Percentiles rank a stretch among this genome's conserved stretches.
These are phyloP conservation scores for Paramyrothecium sp. DNA, from an alignment of 2,329 filamentous ascomycete species.

Conservation along the genomic window DNA sequence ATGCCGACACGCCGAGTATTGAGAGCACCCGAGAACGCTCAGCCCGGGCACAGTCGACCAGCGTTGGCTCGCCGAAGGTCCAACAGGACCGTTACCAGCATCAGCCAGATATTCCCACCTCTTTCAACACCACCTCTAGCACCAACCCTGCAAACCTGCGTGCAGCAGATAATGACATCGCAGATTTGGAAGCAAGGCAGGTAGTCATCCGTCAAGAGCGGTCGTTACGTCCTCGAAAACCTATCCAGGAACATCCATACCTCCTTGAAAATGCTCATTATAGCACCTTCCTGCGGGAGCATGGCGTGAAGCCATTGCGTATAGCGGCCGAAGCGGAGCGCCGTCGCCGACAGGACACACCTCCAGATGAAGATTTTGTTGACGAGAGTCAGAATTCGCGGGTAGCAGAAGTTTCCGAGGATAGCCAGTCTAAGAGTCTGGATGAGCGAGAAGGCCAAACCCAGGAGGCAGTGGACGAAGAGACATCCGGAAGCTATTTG, in stretches of 20 bases:
- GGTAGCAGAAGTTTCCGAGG: slow-evolving; percentile 27
- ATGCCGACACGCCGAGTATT: background rate
- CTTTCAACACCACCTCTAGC: background rate
- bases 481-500: background rate
- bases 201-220: slow-evolving; percentile 37
- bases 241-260: slow-evolving; percentile 61
- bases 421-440: slow-evolving; percentile 28
- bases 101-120: too few species aligned
- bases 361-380: slow-evolving; percentile 50
- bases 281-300: slow-evolving; percentile 49
- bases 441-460: slow-evolving; percentile 11
- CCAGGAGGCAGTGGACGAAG: background rate
- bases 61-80: background rate
- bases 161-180: slow-evolving; percentile 9
- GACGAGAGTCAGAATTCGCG: slow-evolving; percentile 47
- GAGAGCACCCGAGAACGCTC: too few species aligned
- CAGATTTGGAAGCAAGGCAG: slow-evolving; percentile 21
- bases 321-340: slow-evolving; percentile 31
- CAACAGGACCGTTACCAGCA: slow-evolving; percentile 5
- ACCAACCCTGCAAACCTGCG: background rate
- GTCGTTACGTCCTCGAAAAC: slow-evolving; percentile 57
- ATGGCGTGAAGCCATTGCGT: slow-evolving; percentile 52
- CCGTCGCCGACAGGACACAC: slow-evolving; percentile 38
- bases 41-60: too few species aligned
- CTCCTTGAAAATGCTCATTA: slow-evolving; percentile 55